Evolutionary conservation across 2,329 filamentous ascomycete genomes (phyloP).

Genomic region (Colletotrichum caudatum): DNA sequence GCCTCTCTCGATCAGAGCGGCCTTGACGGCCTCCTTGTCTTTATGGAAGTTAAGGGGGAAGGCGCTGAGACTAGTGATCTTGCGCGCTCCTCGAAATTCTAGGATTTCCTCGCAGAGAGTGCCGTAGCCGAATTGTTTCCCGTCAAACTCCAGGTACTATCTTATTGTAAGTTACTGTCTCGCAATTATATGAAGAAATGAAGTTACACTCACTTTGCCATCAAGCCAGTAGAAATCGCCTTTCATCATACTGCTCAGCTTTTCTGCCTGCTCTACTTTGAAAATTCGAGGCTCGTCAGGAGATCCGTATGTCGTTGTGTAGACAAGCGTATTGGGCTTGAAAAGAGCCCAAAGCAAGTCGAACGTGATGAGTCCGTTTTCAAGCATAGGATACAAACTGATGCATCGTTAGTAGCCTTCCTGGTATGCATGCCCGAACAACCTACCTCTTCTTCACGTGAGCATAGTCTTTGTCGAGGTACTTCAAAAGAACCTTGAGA

Average conservation of each 20-base stretch:
- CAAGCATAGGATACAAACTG: constrained; percentile 82
- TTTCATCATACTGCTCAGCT: constrained; percentile 75
- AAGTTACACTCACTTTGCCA: constrained; percentile 59
- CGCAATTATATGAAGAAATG: background rate
- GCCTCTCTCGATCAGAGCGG: constrained; percentile 80
- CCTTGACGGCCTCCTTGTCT: constrained; percentile 72
- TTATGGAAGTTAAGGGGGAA: constrained; percentile 87
- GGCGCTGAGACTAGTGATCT: constrained; percentile 81
- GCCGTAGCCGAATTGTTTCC: constrained; percentile 85
- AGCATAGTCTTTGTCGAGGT: constrained; percentile 85
- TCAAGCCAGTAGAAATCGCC: constrained; percentile 83
- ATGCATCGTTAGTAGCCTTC: background rate
- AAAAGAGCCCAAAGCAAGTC: constrained; percentile 90
- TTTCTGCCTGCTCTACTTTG: constrained; percentile 82
- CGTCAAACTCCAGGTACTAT: constrained; percentile 87
- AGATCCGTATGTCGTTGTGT: constrained; percentile 81
- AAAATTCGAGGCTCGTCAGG: constrained; percentile 83
- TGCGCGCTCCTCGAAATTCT: constrained; percentile 82
- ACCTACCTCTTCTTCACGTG: constrained; percentile 74
- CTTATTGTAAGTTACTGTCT: background rate
- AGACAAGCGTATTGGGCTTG: constrained; percentile 86
- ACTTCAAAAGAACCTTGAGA: constrained; percentile 79
- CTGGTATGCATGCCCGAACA: too few relatives aligned
- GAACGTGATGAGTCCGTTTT: constrained; percentile 87
- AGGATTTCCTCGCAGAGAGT: constrained; percentile 76